These are phyloP conservation scores for Bombardia bombarda DNA, from an alignment of 495 filamentous ascomycete genomes.

Conservation along the genomic window DNA sequence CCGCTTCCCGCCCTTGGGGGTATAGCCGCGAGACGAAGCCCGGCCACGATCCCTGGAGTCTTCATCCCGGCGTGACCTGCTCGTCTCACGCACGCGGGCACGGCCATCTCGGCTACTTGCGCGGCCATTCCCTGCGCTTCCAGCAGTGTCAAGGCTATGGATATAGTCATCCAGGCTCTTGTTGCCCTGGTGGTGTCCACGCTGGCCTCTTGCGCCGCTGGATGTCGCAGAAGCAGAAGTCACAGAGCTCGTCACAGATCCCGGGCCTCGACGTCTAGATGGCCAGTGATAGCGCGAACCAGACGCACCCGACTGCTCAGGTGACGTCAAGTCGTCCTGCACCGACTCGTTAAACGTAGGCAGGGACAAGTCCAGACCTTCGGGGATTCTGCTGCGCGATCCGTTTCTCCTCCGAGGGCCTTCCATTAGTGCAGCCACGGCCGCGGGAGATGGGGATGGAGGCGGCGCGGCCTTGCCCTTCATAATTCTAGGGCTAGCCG, in stretches of 20 bases:
- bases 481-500: conserved; percentile 42
- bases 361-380: conserved; percentile 68
- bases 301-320: conserved; percentile 39
- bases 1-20: conserved; percentile 63
- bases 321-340: conserved; percentile 42
- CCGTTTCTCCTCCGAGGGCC: conserved; percentile 52
- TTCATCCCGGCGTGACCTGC: conserved; percentile 47
- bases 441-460: conserved; percentile 43
- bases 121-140: conserved; percentile 46
- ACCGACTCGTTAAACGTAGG: conserved; percentile 48
- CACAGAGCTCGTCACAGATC: conserved; percentile 40
- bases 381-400: conserved; percentile 73
- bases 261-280: conserved; percentile 34
- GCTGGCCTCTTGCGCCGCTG: conserved; percentile 28
- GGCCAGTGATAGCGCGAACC: conserved; percentile 36
- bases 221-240: conserved; percentile 31
- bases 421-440: conserved; percentile 44
- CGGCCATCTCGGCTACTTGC: conserved; percentile 53
- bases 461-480: conserved; percentile 30
- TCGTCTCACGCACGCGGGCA: conserved; percentile 41
- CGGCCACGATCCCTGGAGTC: conserved; percentile 61
- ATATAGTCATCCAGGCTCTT: conserved; percentile 80
- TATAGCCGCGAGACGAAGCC: conserved; percentile 57
- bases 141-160: conserved; percentile 73
- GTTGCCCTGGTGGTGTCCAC: conserved; percentile 33